Conservation (phyloP, 345 rosid species). For the Salix suchowensis region DNA sequence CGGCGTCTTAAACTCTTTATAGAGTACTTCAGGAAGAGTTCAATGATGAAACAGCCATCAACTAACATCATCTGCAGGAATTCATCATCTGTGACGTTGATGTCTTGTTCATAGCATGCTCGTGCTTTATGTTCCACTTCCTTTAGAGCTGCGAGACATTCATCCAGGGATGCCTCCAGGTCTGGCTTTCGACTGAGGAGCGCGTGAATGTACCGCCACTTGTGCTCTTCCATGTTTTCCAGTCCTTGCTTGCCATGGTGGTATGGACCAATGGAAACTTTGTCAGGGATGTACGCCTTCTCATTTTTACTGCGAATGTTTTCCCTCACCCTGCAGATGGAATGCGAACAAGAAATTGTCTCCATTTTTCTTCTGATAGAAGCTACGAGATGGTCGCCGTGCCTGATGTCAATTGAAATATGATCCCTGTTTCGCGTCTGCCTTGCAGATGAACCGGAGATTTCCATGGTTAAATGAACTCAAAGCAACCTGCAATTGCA, state of each 20-base stretch:
- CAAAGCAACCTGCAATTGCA: slow-evolving; percentile 6
- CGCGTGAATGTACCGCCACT: slow-evolving; percentile 42
- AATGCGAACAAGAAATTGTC: slow-evolving; percentile 18
- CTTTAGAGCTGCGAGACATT: slow-evolving; percentile 31
- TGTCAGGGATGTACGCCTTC: slow-evolving; percentile 23
- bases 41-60: slow-evolving; percentile 48
- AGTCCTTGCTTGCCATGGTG: neutral
- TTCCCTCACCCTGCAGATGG: slow-evolving; percentile 27
- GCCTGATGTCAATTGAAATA: slow-evolving; percentile 26
- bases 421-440: slow-evolving; percentile 11
- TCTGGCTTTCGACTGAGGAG: slow-evolving; percentile 37
- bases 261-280: slow-evolving; percentile 46
- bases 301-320: neutral
- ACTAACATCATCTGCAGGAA: slow-evolving; percentile 44
- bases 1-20: slow-evolving; percentile 34
- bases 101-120: slow-evolving; percentile 21
- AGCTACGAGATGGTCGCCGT: slow-evolving; percentile 17
- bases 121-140: slow-evolving; percentile 41
- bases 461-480: neutral
- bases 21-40: slow-evolving; percentile 38
- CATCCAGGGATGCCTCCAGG: slow-evolving; percentile 32
- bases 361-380: slow-evolving; percentile 38
- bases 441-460: neutral
- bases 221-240: slow-evolving; percentile 28
- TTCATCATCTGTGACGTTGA: slow-evolving; percentile 4